phyloP scores from a whole-genome alignment of 345 rosid genomes.

The Syzygium aqueum region DNA sequence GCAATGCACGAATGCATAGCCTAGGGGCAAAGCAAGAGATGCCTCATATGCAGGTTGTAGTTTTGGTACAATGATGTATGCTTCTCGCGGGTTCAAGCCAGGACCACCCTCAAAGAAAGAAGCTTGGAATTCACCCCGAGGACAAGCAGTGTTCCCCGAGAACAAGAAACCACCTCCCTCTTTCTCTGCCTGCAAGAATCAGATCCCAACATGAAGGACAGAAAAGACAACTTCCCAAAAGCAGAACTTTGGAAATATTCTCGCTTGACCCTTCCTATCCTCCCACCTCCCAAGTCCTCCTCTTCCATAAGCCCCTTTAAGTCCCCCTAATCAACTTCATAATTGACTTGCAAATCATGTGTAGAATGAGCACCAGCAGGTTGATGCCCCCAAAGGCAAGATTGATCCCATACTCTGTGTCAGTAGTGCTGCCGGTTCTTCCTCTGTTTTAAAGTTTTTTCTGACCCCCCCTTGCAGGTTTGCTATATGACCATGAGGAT shows the following conservation, averaged over 20 bases:
- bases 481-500: constrained; percentile 57
- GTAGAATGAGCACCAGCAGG: background rate
- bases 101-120: background rate
- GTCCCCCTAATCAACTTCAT: background rate
- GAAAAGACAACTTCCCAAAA: background rate
- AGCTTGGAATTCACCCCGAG: background rate
- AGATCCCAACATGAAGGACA: background rate
- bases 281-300: background rate
- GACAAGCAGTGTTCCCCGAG: background rate
- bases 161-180: background rate
- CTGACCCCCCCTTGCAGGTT: constrained; percentile 18
- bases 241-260: background rate
- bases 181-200: background rate
- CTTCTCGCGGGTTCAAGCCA: background rate
- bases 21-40: background rate
- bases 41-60: background rate
- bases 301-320: background rate
- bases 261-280: background rate
- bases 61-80: background rate
- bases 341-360: background rate
- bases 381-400: background rate
- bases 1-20: background rate
- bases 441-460: background rate
- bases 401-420: background rate
- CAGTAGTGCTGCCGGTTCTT: background rate